Base-by-base conservation (phyloP, 2,329 filamentous ascomycete species). In the Xylariaceae sp. region DNA sequence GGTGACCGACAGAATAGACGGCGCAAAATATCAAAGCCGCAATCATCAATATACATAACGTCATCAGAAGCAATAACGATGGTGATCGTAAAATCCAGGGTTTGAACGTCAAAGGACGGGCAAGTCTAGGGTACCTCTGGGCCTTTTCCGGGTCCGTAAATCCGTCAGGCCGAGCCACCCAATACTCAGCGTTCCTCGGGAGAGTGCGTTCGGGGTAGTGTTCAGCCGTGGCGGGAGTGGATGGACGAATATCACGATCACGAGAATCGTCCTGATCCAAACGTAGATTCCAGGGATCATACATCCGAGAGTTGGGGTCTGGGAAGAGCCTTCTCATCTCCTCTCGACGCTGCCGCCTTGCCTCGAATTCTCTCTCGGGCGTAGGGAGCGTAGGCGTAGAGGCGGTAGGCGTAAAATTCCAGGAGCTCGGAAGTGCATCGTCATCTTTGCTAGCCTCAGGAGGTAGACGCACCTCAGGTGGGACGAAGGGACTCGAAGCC, bases 21-120 rank as follows among this genome's bases (percentile, higher is more conserved):
- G 89, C 90, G 61, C 84, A 86, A 70, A 93, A 88, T 21, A 91
- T 80, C 48, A 96, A 80, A 7, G 81, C 89, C 0, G 81, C 83
- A 44, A 89, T 81, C 85, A 96, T 92, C 32, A 89, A 73, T 2
- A 89, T 64, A 68, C 87, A 88, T 51, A 89, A 69, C 0, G 82
- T 69, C 57, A 86, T 81, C 57, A 90, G 77, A 21, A 81, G 66
- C 2, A 81, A 72, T 62, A 96, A 81, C 14, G 86, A 87, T 45
- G 81, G 73, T 1, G 87, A 81, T 46, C 89, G 86, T 60, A 98
- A 75, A 7, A 90, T 85, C 63, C 79, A 76, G 5, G 93, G 93
- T 44, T 89, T 80, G 73, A 88, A 93, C 48, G 83, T 84, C 23
- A 96, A 80, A 23, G 79, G 74, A 78, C 81, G 44, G 66, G 72